Conservation (phyloP, 108 stramenopile species). For the Schizochytrium sp. region DNA sequence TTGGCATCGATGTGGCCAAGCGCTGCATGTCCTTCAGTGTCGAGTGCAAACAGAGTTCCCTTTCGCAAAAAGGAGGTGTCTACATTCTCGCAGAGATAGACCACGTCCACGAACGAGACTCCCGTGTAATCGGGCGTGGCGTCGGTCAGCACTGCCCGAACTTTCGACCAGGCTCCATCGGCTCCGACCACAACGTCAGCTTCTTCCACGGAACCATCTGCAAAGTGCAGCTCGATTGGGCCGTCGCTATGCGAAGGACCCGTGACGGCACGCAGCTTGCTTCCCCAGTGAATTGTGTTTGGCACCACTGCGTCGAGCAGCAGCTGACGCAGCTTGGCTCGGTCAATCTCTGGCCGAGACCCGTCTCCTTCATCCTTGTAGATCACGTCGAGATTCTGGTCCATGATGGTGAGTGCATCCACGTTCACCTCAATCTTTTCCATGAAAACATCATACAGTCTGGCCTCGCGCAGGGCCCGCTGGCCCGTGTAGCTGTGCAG, state of each 20-base stretch:
- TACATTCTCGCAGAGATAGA: background rate
- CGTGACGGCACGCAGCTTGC: background rate
- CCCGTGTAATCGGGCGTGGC: background rate
- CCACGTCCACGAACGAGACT: background rate
- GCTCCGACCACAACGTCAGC: background rate
- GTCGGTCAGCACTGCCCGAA: background rate
- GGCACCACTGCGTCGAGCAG: background rate
- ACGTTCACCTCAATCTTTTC: background rate
- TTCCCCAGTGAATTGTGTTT: background rate
- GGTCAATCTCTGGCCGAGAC: background rate
- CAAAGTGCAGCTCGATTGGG: background rate
- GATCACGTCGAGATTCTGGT: background rate
- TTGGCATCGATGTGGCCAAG: background rate
- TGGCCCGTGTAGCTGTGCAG: background rate
- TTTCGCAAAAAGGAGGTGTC: background rate
- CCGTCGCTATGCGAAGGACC: background rate
- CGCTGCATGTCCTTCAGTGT: background rate
- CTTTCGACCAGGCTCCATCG: background rate
- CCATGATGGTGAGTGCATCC: background rate
- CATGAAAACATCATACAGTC: background rate
- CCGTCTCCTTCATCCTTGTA: background rate
- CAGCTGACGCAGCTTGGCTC: background rate
- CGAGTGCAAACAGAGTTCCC: background rate
- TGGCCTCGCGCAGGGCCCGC: background rate
- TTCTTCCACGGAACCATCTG: background rate